phyloP scores from a whole-genome alignment of 192 early-diverging fungal species.

The Coemansia sp. region DNA sequence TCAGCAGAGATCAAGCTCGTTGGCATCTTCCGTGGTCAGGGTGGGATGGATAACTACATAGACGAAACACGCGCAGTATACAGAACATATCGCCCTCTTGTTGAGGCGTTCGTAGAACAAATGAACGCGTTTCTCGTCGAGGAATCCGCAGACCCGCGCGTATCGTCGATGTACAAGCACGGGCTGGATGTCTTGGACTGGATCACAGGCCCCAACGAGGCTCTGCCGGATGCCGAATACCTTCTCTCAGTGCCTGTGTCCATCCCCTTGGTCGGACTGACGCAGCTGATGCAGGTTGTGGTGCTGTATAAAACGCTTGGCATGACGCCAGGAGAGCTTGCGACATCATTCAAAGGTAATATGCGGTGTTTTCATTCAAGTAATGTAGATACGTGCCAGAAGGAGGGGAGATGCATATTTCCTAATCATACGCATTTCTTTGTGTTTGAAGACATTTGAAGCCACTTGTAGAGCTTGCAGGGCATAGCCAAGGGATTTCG shows the following conservation, averaged over 20 bases:
- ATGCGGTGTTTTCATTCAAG: background rate
- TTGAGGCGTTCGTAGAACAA: conserved; percentile 66
- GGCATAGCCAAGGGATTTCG: conserved; percentile 92
- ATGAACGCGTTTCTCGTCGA: conserved; percentile 67
- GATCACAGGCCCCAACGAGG: conserved; percentile 67
- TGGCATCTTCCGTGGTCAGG: conserved; percentile 93
- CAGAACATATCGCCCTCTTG: conserved; percentile 70
- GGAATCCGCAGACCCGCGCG: conserved; percentile 58
- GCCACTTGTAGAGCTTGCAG: conserved; percentile 62
- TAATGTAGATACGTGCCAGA: background rate
- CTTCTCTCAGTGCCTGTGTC: conserved; percentile 77
- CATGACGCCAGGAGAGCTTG: conserved; percentile 60
- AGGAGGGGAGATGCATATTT: background rate
- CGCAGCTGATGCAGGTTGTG: conserved; percentile 87
- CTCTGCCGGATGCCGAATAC: conserved; percentile 70
- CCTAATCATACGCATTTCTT: background rate
- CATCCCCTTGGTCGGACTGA: conserved; percentile 86
- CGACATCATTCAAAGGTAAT: conserved; percentile 55
- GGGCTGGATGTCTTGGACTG: conserved; percentile 80
- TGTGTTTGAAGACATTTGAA: background rate
- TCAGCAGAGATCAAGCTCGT: conserved; percentile 36
- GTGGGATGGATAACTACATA: conserved; percentile 92
- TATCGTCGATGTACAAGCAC: conserved; percentile 60
- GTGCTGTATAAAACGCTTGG: conserved; percentile 72
- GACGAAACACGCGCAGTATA: conserved; percentile 80